Evolutionary conservation across 2,329 filamentous ascomycete genomes (phyloP), one percentile per base, ranked within the genome.

Genomic region (Ceratocystis lukuohia): DNA sequence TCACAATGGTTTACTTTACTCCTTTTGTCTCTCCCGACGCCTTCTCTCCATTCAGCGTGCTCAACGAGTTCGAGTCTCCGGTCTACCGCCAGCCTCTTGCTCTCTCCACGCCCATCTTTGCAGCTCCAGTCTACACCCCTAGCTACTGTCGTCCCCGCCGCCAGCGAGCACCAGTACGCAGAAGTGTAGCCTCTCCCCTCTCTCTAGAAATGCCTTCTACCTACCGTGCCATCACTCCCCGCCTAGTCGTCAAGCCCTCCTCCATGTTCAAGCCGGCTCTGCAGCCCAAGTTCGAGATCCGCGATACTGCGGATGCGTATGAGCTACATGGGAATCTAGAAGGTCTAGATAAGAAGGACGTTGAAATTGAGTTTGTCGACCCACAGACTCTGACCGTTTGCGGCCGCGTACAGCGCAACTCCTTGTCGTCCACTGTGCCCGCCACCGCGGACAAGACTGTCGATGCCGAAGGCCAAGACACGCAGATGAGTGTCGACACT

Each of bases 291-390:
- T 89, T 89, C 73, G 86, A 89, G 70, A 78, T 88, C 69, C 82
- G 80, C 73, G 87, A 89, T 75, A 80, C 79, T n/a, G 80, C 81
- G 69, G 75, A 80, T 15, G 72, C 75, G 67, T 89, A 88, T 73
- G 83, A 88, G 75, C 82, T 89, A 17, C 83, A 88, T 71, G 87
- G 86, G 71, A 86, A 89, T 74, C 80, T 89, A 3, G 85, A 86
- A 0, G 87, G 87, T 64, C 78, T 88, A 69, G 80, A 84, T 63
- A 84, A 86, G 74, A 83, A 87, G 71, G 78, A 88, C 72, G 75
- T 89, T 72, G 78, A 80, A 72, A 84, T 89, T 73, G 86, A 89
- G 72, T 89, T 88, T 78, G 83, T 81, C 68, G 85, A 88, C 73
- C 76, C 79, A 30, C 82, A 85, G 74, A 88, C 85, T 8, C 76